Evolutionary conservation across 352 stramenopile genomes (phyloP).

Genomic region (Pythium monospermum): DNA sequence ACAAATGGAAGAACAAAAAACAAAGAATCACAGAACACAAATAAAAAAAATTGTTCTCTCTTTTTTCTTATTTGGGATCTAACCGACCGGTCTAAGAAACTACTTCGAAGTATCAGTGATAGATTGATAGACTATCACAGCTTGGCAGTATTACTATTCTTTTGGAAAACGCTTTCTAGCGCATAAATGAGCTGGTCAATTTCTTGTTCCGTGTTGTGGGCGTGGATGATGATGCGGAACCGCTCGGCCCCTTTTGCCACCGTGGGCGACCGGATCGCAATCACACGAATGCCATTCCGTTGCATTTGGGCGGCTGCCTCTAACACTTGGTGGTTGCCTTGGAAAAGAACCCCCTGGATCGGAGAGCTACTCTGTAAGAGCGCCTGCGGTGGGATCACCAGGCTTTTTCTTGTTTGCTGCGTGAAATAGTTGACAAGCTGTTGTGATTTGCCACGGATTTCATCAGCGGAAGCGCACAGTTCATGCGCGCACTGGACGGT

Average conservation of each 20-base stretch:
- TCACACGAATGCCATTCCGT: conserved; percentile 81
- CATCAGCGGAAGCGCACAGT: conserved; percentile 56
- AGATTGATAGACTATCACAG: too few species aligned
- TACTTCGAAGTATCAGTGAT: too few species aligned
- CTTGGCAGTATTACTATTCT: too few species aligned
- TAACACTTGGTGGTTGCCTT: conserved; percentile 88
- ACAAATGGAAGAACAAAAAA: background rate
- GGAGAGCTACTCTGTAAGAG: conserved; percentile 74
- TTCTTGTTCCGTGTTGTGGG: conserved; percentile 89
- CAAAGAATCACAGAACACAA: background rate
- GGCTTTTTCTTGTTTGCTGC: conserved; percentile 26
- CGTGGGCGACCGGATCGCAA: conserved; percentile 94
- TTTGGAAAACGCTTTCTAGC: conserved; percentile 45
- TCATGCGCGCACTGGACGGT: conserved; percentile 88
- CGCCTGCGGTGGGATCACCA: conserved; percentile 36
- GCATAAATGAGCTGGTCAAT: conserved; percentile 64
- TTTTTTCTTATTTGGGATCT: too few species aligned
- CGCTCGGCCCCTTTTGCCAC: conserved; percentile 92
- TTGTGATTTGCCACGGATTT: conserved; percentile 32
- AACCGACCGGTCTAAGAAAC: too few species aligned
- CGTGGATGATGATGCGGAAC: conserved; percentile 95
- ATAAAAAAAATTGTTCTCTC: background rate
- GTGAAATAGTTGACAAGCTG: conserved; percentile 84
- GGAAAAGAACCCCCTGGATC: conserved; percentile 94
- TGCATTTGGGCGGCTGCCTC: conserved; percentile 65